Evolutionary conservation across 2,329 filamentous ascomycete genomes (phyloP).

Genomic region (Aspergillus melleus): DNA sequence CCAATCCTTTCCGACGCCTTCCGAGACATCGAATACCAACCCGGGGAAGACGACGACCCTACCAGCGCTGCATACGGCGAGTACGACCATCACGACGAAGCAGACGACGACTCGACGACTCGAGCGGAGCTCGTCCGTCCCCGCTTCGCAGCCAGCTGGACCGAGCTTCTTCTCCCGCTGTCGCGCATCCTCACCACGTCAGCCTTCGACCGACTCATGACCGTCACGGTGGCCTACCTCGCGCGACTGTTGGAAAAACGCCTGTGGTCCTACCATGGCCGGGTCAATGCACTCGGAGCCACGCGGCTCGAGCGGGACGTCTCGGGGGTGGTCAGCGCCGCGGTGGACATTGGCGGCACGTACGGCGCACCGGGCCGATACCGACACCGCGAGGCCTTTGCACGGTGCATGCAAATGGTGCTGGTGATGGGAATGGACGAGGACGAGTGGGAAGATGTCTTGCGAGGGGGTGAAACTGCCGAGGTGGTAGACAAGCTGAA

Average conservation of each 20-base stretch:
- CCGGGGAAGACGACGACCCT: conserved; percentile 54
- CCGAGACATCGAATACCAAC: conserved; percentile 83
- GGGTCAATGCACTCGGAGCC: conserved; percentile 77
- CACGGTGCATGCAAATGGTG: conserved; percentile 73
- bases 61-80: conserved; percentile 44
- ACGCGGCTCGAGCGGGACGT: conserved; percentile 84
- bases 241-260: conserved; percentile 81
- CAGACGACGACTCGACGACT: conserved; percentile 37
- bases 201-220: conserved; percentile 74
- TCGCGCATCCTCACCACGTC: conserved; percentile 77
- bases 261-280: conserved; percentile 75
- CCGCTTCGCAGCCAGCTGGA: conserved; percentile 84
- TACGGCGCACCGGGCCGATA: conserved; percentile 58
- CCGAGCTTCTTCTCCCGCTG: conserved; percentile 79
- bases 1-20: conserved; percentile 86
- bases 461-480: conserved; percentile 46
- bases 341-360: conserved; percentile 40
- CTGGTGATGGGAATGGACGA: conserved; percentile 93
- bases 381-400: conserved; percentile 73
- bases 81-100: conserved; percentile 43
- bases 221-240: conserved; percentile 72
- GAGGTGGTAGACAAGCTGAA: conserved; percentile 65
- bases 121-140: conserved; percentile 67
- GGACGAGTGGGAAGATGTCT: conserved; percentile 86
- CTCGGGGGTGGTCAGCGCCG: conserved; percentile 64